Percentiles rank a stretch among this genome's conserved stretches.
phyloP scores from a whole-genome alignment of 257 asterid genomes.

The Fraxinus americana region DNA sequence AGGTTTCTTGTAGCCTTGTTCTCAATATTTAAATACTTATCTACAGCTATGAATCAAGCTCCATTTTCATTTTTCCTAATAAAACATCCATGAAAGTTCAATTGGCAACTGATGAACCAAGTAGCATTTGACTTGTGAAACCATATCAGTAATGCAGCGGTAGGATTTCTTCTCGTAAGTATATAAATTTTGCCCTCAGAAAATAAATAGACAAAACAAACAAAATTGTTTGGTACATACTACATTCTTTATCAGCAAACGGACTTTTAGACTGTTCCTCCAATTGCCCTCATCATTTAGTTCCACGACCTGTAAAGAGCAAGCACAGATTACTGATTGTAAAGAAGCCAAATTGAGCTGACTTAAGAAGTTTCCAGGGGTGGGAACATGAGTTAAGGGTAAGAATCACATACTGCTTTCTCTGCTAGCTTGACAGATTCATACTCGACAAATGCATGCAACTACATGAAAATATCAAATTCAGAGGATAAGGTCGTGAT shows the following conservation, averaged over 20 bases:
- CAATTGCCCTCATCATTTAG: conserved; percentile 76
- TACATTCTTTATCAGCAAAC: conserved; percentile 56
- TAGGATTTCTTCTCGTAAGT: neutral
- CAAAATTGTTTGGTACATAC: conserved; percentile 41
- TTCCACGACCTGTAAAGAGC: conserved; percentile 55
- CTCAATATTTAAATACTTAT: neutral
- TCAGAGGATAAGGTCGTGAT: conserved; percentile 20
- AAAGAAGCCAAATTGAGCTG: conserved; percentile 16
- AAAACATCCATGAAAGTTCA: neutral
- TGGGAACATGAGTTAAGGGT: neutral
- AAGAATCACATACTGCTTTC: conserved; percentile 62
- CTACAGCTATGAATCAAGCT: neutral
- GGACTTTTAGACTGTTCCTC: conserved; percentile 90
- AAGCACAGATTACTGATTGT: conserved; percentile 7
- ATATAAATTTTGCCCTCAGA: neutral
- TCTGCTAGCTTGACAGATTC: conserved; percentile 79
- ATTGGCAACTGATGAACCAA: neutral
- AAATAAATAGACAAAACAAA: neutral
- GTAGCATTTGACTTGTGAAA: too few relatives aligned
- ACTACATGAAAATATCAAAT: conserved; percentile 47
- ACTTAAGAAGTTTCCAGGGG: conserved; percentile 8
- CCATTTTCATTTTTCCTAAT: neutral
- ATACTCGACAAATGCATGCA: conserved; percentile 89
- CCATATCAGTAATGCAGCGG: neutral
- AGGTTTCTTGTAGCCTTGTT: neutral